A percentile compares a stretch with the other conserved stretches of the same genome.
These are phyloP conservation scores for Pestalotiopsis sp. DNA, from an alignment of 2,329 filamentous ascomycete genomes.

Conservation along the genomic window DNA sequence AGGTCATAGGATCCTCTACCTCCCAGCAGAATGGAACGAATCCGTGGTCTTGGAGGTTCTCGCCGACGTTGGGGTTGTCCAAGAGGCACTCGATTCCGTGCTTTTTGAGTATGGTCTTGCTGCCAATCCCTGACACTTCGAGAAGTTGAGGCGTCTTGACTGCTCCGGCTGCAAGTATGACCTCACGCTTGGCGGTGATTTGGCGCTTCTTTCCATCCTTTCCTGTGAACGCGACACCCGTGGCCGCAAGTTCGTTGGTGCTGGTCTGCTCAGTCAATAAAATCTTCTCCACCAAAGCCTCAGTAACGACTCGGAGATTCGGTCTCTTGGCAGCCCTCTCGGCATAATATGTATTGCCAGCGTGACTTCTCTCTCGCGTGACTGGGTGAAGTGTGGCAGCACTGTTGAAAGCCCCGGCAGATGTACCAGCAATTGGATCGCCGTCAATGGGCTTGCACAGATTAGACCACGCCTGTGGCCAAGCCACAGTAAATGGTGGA, in stretches of 20 bases:
- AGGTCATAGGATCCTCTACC: slow-evolving; percentile 40
- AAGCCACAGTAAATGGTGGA: slow-evolving; percentile 32
- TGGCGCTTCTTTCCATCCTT: slow-evolving; percentile 18
- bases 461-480: slow-evolving; percentile 38
- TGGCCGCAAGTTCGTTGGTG: slow-evolving; percentile 28
- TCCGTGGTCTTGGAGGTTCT: slow-evolving; percentile 48
- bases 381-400: slow-evolving; percentile 31
- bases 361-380: slow-evolving; percentile 35
- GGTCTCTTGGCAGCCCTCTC: slow-evolving; percentile 32
- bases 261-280: slow-evolving; percentile 23
- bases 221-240: slow-evolving; percentile 33
- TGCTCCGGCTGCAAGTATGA: slow-evolving; percentile 44
- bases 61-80: slow-evolving; percentile 46
- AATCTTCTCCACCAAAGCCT: slow-evolving; percentile 36
- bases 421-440: slow-evolving; percentile 34
- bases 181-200: slow-evolving; percentile 31
- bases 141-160: slow-evolving; percentile 38
- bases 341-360: slow-evolving; percentile 36
- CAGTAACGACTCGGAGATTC: slow-evolving; percentile 37
- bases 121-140: slow-evolving; percentile 39
- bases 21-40: slow-evolving; percentile 40
- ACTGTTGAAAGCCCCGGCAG: slow-evolving; percentile 36
- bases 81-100: slow-evolving; percentile 40
- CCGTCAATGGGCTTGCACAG: slow-evolving; percentile 34
- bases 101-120: slow-evolving; percentile 40